A percentile compares a stretch with the other conserved stretches of the same genome.
phyloP scores from a whole-genome alignment of 2,329 filamentous ascomycete species.

The Neurospora sp. region DNA sequence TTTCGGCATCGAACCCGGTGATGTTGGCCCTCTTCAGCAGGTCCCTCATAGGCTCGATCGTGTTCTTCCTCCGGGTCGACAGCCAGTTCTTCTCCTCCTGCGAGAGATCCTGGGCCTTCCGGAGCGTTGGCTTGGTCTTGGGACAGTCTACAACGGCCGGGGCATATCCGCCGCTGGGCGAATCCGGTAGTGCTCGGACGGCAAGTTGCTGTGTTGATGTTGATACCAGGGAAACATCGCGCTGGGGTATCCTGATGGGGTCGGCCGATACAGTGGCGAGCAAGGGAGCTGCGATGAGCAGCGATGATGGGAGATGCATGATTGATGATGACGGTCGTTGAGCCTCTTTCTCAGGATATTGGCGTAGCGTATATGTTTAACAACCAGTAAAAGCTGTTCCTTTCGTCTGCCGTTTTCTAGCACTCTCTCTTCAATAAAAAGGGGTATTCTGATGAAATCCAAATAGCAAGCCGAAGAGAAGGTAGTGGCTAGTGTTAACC shows the following conservation, averaged over 20 bases:
- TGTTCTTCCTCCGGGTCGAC: conserved; percentile 57
- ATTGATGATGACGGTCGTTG: background rate
- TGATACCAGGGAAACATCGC: conserved; percentile 3
- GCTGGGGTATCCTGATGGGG: conserved; percentile 7
- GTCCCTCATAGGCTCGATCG: conserved; percentile 62
- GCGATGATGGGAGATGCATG: background rate
- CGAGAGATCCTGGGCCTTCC: conserved; percentile 53
- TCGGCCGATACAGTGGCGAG: conserved; percentile 8
- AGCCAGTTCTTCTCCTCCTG: conserved; percentile 66
- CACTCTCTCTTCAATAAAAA: background rate
- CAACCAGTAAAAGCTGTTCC: background rate
- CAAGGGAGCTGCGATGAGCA: background rate
- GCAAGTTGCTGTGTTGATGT: conserved; percentile 3
- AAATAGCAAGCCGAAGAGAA: background rate
- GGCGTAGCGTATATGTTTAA: background rate
- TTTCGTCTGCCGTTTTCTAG: background rate
- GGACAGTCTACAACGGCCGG: conserved; percentile 63
- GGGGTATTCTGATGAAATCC: background rate
- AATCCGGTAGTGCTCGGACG: conserved; percentile 26
- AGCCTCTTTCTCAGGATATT: background rate
- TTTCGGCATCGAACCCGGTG: conserved; percentile 62
- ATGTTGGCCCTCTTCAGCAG: conserved; percentile 66
- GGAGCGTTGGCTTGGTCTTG: conserved; percentile 54
- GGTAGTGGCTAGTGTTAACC: background rate
- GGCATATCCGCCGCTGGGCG: conserved; percentile 53